Conservation (phyloP, 2,329 filamentous ascomycete species). For the Xylariaceae sp. region DNA sequence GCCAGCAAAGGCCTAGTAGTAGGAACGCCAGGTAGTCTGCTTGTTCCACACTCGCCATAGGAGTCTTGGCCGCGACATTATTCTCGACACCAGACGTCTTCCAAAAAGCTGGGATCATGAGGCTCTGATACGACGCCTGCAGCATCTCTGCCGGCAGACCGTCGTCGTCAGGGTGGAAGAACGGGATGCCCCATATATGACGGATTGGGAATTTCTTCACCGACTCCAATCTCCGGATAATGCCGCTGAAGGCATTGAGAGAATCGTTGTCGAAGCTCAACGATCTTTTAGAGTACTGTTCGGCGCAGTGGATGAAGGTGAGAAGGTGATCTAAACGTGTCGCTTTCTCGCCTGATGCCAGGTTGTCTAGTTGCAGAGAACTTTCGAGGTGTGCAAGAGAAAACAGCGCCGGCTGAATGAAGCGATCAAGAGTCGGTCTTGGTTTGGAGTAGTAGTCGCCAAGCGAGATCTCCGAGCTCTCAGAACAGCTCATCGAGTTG, state of each 20-base stretch:
- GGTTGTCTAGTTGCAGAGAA: neutral
- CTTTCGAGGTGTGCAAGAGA: neutral
- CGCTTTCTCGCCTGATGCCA: neutral
- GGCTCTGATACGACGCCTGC: neutral
- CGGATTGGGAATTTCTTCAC: constrained; percentile 7
- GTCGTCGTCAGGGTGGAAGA: constrained; percentile 10
- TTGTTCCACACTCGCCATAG: neutral
- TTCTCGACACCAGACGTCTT: neutral
- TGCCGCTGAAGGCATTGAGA: constrained; percentile 11
- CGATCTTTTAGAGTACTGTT: constrained; percentile 11
- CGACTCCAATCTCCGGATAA: constrained; percentile 9
- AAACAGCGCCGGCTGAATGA: constrained; percentile 4
- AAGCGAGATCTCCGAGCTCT: constrained; percentile 5
- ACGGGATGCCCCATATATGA: constrained; percentile 13
- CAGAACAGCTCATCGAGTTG: constrained; percentile 4
- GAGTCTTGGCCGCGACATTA: neutral
- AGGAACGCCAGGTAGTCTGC: constrained; percentile 2
- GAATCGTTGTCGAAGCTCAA: constrained; percentile 12
- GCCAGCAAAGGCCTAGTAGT: constrained; percentile 5
- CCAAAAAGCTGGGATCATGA: neutral
- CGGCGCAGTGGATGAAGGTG: constrained; percentile 8
- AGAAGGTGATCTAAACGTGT: constrained; percentile 4
- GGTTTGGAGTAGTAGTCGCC: neutral
- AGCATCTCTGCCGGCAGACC: neutral
- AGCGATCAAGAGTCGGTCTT: neutral